Evolutionary conservation across 805 yeast genomes (phyloP).

Genomic region (Maudiozyma bulderi): DNA sequence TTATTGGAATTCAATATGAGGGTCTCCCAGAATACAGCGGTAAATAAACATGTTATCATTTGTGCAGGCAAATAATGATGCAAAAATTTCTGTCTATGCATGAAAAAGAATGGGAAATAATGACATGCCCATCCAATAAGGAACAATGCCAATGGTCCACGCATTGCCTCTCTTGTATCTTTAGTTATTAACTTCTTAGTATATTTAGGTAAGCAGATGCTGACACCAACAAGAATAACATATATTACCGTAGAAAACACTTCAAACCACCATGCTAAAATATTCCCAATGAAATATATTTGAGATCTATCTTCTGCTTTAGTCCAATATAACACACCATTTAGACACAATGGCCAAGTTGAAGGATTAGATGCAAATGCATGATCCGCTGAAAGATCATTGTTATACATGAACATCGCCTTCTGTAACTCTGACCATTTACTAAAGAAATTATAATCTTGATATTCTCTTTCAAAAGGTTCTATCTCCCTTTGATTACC

Average conservation of each 20-base stretch:
- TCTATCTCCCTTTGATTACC: conserved; percentile 50
- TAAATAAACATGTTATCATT: conserved; percentile 69
- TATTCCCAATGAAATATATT: conserved; percentile 84
- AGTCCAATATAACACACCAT: conserved; percentile 97
- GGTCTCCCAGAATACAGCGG: conserved; percentile 76
- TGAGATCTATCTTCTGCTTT: conserved; percentile 55
- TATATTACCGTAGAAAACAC: conserved; percentile 54
- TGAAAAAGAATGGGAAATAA: conserved; percentile 81
- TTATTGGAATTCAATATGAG: conserved; percentile 49
- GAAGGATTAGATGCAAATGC: conserved; percentile 92
- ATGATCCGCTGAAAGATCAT: conserved; percentile 75
- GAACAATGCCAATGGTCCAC: conserved; percentile 76
- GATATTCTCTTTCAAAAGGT: conserved; percentile 48
- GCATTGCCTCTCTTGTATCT: conserved; percentile 56
- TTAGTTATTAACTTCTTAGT: conserved; percentile 44
- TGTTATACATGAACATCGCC: conserved; percentile 87
- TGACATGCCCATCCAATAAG: conserved; percentile 83
- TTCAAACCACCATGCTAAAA: conserved; percentile 84
- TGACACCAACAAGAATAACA: conserved; percentile 56
- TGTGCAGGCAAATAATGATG: conserved; percentile 97
- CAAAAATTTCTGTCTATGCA: conserved; percentile 86
- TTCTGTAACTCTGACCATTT: conserved; percentile 88
- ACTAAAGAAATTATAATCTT: conserved; percentile 57
- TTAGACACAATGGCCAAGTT: conserved; percentile 79
- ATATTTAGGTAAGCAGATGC: conserved; percentile 70